These are phyloP conservation scores for Clavariopsis aquatica DNA, from an alignment of 495 filamentous ascomycete species.

Conservation along the genomic window DNA sequence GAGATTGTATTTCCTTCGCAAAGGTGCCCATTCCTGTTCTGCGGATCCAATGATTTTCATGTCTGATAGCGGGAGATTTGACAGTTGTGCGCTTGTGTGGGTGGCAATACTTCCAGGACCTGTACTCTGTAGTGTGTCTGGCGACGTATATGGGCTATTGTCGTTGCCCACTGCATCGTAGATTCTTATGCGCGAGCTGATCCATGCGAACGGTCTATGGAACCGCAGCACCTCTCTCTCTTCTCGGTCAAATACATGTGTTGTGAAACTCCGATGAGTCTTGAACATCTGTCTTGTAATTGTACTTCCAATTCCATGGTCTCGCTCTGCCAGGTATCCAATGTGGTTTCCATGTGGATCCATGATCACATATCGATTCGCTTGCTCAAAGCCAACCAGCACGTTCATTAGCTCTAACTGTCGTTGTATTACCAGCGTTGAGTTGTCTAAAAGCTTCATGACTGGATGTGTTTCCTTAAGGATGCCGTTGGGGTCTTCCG, in stretches of 20 bases:
- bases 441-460: constrained; percentile 59
- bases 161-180: constrained; percentile 58
- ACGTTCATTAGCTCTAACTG: constrained; percentile 73
- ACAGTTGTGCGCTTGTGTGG: constrained; percentile 51
- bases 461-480: constrained; percentile 65
- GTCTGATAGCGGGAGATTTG: constrained; percentile 53
- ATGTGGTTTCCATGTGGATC: constrained; percentile 68
- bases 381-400: constrained; percentile 71
- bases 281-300: constrained; percentile 65
- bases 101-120: constrained; percentile 49
- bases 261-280: constrained; percentile 68
- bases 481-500: constrained; percentile 63
- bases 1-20: constrained; percentile 68
- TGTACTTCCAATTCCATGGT: constrained; percentile 59
- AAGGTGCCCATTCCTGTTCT: constrained; percentile 67
- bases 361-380: constrained; percentile 72
- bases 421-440: constrained; percentile 64
- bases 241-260: constrained; percentile 67
- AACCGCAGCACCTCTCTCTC: constrained; percentile 68
- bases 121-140: constrained; percentile 50
- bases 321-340: constrained; percentile 69
- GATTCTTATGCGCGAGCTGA: constrained; percentile 64
- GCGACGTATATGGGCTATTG: constrained; percentile 40
- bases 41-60: constrained; percentile 70
- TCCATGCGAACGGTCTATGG: constrained; percentile 69